Conservation (phyloP, 2,329 filamentous ascomycete species). For the Trichoderma sp. region DNA sequence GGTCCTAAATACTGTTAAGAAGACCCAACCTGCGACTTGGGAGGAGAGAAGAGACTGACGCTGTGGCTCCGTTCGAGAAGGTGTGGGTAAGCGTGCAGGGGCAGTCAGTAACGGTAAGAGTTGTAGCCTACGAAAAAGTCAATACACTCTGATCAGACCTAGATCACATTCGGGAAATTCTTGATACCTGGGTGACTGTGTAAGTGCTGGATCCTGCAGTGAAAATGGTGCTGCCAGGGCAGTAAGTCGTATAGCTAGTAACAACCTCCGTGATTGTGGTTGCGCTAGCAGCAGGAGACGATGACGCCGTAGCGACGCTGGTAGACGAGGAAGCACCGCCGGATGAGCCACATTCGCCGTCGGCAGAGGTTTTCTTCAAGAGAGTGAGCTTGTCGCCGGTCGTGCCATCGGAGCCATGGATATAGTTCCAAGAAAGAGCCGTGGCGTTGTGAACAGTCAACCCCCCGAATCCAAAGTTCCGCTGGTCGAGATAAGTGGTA, state of each 20-base stretch:
- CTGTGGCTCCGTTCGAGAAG: background rate
- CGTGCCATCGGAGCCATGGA: constrained; percentile 7
- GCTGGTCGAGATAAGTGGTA: constrained; percentile 14
- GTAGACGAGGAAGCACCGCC: background rate
- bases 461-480: constrained; percentile 13
- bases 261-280: background rate
- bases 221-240: no score
- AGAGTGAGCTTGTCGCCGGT: constrained; percentile 4
- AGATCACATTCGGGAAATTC: no score
- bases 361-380: background rate
- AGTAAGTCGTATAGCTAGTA: no score
- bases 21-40: no score
- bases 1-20: background rate
- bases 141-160: no score
- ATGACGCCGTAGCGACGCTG: background rate
- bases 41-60: background rate
- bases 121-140: no score
- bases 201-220: no score
- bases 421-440: constrained; percentile 10
- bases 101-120: no score
- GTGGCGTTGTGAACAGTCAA: constrained; percentile 17
- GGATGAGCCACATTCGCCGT: background rate
- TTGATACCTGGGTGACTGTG: no score
- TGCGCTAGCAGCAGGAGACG: background rate
- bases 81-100: background rate